Evolutionary conservation across 2,329 filamentous ascomycete genomes (phyloP).

Genomic region (Penicillium concentricum): DNA sequence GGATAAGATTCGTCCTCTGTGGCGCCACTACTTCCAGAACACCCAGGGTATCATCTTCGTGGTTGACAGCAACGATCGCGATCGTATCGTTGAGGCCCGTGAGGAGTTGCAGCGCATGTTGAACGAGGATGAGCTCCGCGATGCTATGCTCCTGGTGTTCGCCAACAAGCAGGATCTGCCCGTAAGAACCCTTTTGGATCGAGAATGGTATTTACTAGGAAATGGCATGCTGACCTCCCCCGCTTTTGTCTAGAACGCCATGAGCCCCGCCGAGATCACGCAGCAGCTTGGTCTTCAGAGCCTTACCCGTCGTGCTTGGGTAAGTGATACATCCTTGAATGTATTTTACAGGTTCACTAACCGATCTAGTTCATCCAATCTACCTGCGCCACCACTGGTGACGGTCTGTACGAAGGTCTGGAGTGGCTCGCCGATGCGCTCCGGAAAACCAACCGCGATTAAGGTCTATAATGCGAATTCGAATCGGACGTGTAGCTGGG

Average conservation of each 20-base stretch:
- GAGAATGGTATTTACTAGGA: not conserved
- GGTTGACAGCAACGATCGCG: slow-evolving; percentile 97
- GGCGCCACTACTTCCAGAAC: slow-evolving; percentile 99
- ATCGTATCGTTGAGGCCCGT: slow-evolving; percentile 94
- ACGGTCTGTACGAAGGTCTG: slow-evolving; percentile 99
- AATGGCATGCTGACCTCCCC: slow-evolving; percentile 28
- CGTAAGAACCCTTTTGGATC: slow-evolving; percentile 56
- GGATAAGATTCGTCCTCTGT: slow-evolving; percentile 99
- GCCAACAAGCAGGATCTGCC: slow-evolving; percentile 99
- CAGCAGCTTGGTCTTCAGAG: slow-evolving; percentile 99
- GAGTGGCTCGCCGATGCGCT: slow-evolving; percentile 86
- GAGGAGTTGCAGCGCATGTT: slow-evolving; percentile 98
- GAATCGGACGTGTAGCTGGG: slow-evolving; percentile 24
- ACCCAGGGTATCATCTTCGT: slow-evolving; percentile 99
- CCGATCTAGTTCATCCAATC: slow-evolving; percentile 88
- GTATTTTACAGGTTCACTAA: slow-evolving; percentile 20
- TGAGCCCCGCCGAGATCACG: slow-evolving; percentile 99
- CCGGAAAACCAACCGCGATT: slow-evolving; percentile 63
- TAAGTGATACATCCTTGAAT: slow-evolving; percentile 54
- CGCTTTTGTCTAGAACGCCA: slow-evolving; percentile 73
- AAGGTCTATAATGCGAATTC: slow-evolving; percentile 38
- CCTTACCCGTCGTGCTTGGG: slow-evolving; percentile 97
- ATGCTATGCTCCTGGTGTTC: slow-evolving; percentile 94
- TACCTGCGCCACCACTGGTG: slow-evolving; percentile 96
- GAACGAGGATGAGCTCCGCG: slow-evolving; percentile 97